Evolutionary conservation across 1,284 basidiomycete genomes (phyloP).

Genomic region (Microbotryomycetes sp.): DNA sequence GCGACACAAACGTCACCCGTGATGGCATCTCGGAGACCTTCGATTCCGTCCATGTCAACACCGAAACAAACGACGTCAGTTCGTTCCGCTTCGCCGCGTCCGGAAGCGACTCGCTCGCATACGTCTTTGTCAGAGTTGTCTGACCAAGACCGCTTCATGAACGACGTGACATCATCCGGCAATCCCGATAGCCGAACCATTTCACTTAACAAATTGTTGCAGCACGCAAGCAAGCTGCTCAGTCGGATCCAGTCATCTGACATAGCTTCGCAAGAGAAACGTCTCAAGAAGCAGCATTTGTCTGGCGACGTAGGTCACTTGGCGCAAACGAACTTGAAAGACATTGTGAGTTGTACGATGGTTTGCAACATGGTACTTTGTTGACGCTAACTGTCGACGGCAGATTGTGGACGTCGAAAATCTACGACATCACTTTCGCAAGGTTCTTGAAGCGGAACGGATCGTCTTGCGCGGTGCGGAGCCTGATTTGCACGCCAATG

Average conservation of each 20-base stretch:
- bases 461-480: conserved; percentile 1
- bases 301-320: conserved; percentile 79
- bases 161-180: background rate
- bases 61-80: background rate
- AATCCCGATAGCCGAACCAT: conserved; percentile 22
- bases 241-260: conserved; percentile 51
- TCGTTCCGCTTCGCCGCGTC: background rate
- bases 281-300: conserved; percentile 84
- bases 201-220: conserved; percentile 27
- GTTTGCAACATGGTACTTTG: background rate
- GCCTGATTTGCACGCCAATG: conserved; percentile 21
- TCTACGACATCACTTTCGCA: conserved; percentile 67
- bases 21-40: background rate
- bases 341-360: conserved; percentile 50
- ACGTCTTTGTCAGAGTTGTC: conserved; percentile 16
- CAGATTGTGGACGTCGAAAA: conserved; percentile 54
- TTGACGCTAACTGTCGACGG: background rate
- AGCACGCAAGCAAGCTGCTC: conserved; percentile 26
- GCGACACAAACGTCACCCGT: background rate
- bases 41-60: background rate
- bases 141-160: background rate
- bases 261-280: conserved; percentile 74
- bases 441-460: conserved; percentile 48
- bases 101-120: conserved; percentile 2
- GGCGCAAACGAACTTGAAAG: conserved; percentile 71